phyloP scores from a whole-genome alignment of 495 filamentous ascomycete species.

The Collariella sp. region DNA sequence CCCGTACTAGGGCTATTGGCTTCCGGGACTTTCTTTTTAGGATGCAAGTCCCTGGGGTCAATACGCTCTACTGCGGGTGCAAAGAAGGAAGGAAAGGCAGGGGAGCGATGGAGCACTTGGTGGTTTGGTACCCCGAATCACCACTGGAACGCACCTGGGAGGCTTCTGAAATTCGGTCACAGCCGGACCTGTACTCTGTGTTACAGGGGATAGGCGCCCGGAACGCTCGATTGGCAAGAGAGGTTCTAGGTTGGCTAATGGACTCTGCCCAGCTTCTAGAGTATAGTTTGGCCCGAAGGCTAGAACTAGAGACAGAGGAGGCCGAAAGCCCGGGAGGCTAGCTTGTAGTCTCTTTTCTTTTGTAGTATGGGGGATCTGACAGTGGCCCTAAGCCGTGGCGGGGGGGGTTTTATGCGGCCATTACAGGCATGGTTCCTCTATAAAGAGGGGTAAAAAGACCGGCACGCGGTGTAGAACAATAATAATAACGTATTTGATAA shows the following conservation, averaged over 20 bases:
- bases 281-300: too few relatives aligned
- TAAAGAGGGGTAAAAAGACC: not conserved
- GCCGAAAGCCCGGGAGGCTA: too few relatives aligned
- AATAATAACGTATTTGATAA: too few relatives aligned
- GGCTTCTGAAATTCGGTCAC: not conserved
- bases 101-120: not conserved
- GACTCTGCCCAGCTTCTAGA: not conserved
- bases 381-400: too few relatives aligned
- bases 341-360: too few relatives aligned
- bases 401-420: not conserved
- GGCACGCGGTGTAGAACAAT: not conserved
- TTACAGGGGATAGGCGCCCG: not conserved
- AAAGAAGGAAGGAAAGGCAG: not conserved
- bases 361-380: too few relatives aligned
- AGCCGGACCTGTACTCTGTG: not conserved
- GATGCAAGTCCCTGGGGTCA: not conserved
- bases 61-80: not conserved
- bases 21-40: not conserved
- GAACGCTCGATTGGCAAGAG: not conserved
- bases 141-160: not conserved
- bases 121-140: not conserved
- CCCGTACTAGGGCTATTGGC: conserved; percentile 2
- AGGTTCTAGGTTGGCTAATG: not conserved
- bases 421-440: not conserved
- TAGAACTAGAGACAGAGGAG: too few relatives aligned